These are phyloP conservation scores for Pisolithus orientalis DNA, from an alignment of 768 basidiomycete species.

Conservation along the genomic window DNA sequence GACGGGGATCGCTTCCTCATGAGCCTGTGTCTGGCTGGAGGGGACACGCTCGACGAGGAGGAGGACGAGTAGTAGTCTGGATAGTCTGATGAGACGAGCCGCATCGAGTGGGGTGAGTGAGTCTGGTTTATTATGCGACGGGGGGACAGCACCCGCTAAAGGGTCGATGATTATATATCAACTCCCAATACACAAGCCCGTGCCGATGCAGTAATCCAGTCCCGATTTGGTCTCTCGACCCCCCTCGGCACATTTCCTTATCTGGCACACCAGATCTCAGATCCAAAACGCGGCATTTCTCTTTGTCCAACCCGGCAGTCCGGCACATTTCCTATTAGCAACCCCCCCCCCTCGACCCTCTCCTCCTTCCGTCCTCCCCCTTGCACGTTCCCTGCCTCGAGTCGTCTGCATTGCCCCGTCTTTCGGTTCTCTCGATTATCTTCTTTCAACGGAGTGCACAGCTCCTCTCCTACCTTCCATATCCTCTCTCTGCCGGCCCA, in stretches of 20 bases:
- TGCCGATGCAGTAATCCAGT: conserved; percentile 23
- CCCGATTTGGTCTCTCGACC: conserved; percentile 11
- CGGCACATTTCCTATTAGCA: conserved; percentile 2
- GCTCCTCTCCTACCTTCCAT: conserved; percentile 4
- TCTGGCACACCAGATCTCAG: conserved; percentile 22
- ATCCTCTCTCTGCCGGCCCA: neutral
- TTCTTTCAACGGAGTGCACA: conserved; percentile 3
- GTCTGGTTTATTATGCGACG: neutral
- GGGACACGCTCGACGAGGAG: conserved; percentile 11
- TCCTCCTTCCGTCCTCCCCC: conserved; percentile 4
- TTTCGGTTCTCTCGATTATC: conserved; percentile 17
- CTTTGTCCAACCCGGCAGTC: conserved; percentile 2
- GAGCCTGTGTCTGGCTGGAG: conserved; percentile 19
- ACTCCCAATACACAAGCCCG: conserved; percentile 19
- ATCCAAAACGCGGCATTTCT: conserved; percentile 21
- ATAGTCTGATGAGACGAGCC: conserved; percentile 11
- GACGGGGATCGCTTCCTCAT: conserved; percentile 21
- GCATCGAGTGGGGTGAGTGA: conserved; percentile 9
- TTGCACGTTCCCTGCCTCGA: conserved; percentile 28
- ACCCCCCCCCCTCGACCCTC: conserved; percentile 7
- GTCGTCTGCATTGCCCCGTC: conserved; percentile 17
- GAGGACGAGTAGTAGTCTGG: conserved; percentile 3
- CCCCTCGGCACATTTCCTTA: conserved; percentile 5
- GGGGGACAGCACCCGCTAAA: conserved; percentile 12
- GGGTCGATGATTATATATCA: conserved; percentile 21